Base-by-base conservation (phyloP, 192 early-diverging fungal genomes). In the Dissophora ornata region DNA sequence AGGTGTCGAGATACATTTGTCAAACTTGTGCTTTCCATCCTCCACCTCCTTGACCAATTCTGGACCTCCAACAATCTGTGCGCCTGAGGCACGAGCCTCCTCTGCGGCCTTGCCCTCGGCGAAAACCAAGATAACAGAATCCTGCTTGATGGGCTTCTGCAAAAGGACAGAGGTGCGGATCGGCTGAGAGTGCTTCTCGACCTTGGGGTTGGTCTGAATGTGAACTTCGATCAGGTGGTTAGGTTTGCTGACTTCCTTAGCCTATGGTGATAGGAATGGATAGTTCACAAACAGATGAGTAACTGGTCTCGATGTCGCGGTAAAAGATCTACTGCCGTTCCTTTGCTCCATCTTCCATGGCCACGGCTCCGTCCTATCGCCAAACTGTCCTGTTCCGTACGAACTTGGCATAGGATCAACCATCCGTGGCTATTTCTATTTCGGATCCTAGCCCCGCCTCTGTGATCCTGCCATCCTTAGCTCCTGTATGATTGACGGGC, bases 1-100 rank as follows among this genome's bases (percentile, higher is more conserved):
- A 29, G 92, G 93, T 33, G 95, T 98, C 8, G 94, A 86, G 51
- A 98, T 81, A 57, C 90, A 92, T 66, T 92, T 93, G 83, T 95
- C 92, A 71, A 96, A 94, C 55, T 86, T 69, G 55, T 74, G 69
- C 28, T 67, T 80, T 15, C 75, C 75, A 10, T 69, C 65, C 69
- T 62, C 64, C 19, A 89, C 85, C 63, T 88, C 81, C 24, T 90
- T 84, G 26, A 98, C 85, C 64, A 98, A 79, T 57, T 98, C 97
- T 45, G 91, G 88, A 2, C 89, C 94, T 29, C 97, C 97, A 3
- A 98, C 94, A 66, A 87, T 80, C 34, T 89, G 82, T 0, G 95
- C 95, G 2, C 97, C 97, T 0, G 95, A 87, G 28, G 74, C 85
- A 36, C 79, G 81, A 0, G 95, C 97, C 65, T 91, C 91, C 42